These are phyloP conservation scores for Firmiana major DNA, from an alignment of 345 rosid species.

Conservation along the genomic window DNA sequence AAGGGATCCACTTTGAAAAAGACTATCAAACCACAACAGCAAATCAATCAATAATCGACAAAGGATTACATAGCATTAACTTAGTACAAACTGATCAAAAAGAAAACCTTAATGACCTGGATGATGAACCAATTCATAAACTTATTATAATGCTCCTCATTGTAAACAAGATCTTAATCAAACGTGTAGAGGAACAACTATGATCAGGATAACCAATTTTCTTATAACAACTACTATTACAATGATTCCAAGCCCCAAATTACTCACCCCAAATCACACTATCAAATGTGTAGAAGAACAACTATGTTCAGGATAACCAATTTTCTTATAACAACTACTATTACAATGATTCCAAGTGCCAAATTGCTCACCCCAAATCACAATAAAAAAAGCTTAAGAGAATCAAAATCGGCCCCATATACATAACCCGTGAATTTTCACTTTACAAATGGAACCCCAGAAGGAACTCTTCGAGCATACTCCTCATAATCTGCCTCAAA, in stretches of 20 bases:
- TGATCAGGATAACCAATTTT: no score
- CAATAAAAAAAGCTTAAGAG: background rate
- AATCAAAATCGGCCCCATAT: background rate
- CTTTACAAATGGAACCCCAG: slow-evolving; percentile 72
- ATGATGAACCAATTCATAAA: slow-evolving; percentile 46
- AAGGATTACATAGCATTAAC: slow-evolving; percentile 63
- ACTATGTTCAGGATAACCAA: slow-evolving; percentile 45
- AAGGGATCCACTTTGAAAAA: slow-evolving; percentile 52
- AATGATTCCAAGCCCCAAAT: no score
- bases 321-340: slow-evolving; percentile 49
- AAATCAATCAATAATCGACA: slow-evolving; percentile 44
- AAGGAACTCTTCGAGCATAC: slow-evolving; percentile 50
- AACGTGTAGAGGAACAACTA: slow-evolving; percentile 37
- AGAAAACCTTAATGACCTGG: slow-evolving; percentile 56
- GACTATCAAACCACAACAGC: slow-evolving; percentile 48
- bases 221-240: no score
- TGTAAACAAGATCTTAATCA: slow-evolving; percentile 34
- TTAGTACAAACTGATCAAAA: slow-evolving; percentile 59
- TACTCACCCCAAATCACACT: no score
- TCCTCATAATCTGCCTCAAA: slow-evolving; percentile 53
- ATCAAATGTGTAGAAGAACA: no score
- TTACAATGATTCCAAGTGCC: slow-evolving; percentile 35
- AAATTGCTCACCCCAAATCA: slow-evolving; percentile 34
- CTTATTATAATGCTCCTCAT: slow-evolving; percentile 38
- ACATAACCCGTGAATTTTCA: slow-evolving; percentile 17